These are phyloP conservation scores for Neofusicoccum parvum DNA, from an alignment of 2,329 filamentous ascomycete genomes.

Conservation along the genomic window DNA sequence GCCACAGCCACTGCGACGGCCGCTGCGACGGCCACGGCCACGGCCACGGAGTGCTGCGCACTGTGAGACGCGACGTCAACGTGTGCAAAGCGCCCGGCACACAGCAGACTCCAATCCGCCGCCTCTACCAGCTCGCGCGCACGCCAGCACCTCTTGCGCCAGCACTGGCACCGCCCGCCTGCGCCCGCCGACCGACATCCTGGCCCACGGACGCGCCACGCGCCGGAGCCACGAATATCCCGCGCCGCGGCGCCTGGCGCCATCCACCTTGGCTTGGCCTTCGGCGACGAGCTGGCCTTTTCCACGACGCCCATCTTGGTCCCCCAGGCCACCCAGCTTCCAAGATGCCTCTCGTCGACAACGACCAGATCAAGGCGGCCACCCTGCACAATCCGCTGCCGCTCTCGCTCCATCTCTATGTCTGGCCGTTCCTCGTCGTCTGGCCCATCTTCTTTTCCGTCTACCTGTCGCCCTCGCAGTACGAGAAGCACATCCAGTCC, in stretches of 20 bases:
- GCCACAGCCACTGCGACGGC: not conserved
- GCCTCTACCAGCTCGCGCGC: too few relatives aligned
- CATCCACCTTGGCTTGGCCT: constrained; percentile 7
- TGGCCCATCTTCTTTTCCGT: constrained; percentile 92
- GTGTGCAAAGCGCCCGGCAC: too few relatives aligned
- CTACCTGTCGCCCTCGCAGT: constrained; percentile 80
- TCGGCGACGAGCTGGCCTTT: constrained; percentile 15
- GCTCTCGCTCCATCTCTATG: constrained; percentile 78
- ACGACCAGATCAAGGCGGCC: constrained; percentile 83
- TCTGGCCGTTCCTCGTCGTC: constrained; percentile 88
- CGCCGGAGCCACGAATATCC: constrained; percentile 19
- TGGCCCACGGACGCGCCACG: not conserved
- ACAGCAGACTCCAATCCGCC: too few relatives aligned
- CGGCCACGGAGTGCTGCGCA: too few relatives aligned
- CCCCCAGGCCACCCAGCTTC: constrained; percentile 7
- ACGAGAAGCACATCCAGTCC: constrained; percentile 88
- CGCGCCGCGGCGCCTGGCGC: not conserved
- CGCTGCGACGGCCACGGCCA: not conserved
- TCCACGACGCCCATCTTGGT: constrained; percentile 16
- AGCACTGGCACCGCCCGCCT: too few relatives aligned
- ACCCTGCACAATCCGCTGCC: constrained; percentile 87
- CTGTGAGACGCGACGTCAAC: too few relatives aligned
- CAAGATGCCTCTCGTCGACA: constrained; percentile 76
- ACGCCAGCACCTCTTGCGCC: too few relatives aligned
- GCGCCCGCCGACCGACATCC: too few relatives aligned